Conservation (phyloP, 2,329 filamentous ascomycete species). For the Stachybotrys echinatus region DNA sequence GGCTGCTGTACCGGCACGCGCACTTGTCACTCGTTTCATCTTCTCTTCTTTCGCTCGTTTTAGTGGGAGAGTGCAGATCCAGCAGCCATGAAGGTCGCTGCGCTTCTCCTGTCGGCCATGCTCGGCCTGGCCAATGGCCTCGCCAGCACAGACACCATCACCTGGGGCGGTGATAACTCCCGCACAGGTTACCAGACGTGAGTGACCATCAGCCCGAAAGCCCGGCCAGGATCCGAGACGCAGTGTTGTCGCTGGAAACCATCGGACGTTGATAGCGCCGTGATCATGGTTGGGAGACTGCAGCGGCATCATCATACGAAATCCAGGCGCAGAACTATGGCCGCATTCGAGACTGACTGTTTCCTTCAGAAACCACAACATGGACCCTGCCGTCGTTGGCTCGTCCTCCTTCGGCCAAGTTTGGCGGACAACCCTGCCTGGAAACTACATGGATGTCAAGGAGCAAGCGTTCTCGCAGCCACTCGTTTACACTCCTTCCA, state of each 20-base stretch:
- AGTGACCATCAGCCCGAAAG: too few species aligned
- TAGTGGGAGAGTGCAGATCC: neutral
- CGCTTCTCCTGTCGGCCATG: conserved; percentile 24
- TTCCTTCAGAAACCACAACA: conserved; percentile 47
- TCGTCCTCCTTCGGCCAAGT: conserved; percentile 50
- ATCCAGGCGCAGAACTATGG: too few species aligned
- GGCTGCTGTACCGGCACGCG: neutral
- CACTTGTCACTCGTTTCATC: neutral
- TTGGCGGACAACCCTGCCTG: conserved; percentile 46
- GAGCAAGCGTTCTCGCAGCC: conserved; percentile 52
- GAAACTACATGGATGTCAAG: conserved; percentile 39
- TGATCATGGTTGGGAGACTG: too few species aligned
- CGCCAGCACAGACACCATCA: conserved; percentile 49
- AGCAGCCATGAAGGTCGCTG: conserved; percentile 17
- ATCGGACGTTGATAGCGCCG: too few species aligned
- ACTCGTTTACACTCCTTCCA: conserved; percentile 41
- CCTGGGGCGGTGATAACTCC: conserved; percentile 53
- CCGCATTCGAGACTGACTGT: too few species aligned
- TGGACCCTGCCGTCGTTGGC: conserved; percentile 54
- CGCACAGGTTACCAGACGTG: conserved; percentile 48
- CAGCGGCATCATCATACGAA: too few species aligned
- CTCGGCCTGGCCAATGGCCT: conserved; percentile 27
- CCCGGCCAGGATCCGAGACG: too few species aligned
- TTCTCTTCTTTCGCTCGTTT: neutral
- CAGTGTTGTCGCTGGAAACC: too few species aligned